Percentiles rank a stretch among this genome's conserved stretches.
Conservation (phyloP, 176 grass and related monocot genomes). For the Eleusine indica region DNA sequence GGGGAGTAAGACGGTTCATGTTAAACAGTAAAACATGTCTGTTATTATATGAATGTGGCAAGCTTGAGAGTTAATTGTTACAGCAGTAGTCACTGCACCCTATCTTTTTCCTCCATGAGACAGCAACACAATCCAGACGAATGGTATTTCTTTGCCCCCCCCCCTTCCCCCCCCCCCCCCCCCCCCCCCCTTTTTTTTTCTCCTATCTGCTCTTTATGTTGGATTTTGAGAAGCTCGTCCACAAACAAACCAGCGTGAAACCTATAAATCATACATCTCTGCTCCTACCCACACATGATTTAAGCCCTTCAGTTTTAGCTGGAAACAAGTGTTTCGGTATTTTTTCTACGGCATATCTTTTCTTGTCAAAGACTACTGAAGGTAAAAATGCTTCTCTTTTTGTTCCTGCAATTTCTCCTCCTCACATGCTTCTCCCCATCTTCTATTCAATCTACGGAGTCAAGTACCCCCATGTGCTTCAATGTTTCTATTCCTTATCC, state of each 20-base stretch:
- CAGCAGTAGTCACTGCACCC: neutral
- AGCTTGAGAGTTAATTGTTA: neutral
- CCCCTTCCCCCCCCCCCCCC: too few relatives aligned
- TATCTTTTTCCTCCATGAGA: neutral
- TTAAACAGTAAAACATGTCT: neutral
- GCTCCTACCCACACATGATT: neutral
- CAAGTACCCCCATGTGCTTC: constrained; percentile 5
- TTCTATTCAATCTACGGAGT: constrained; percentile 26
- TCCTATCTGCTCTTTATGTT: too few relatives aligned
- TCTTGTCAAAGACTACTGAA: neutral
- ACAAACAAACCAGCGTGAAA: too few relatives aligned
- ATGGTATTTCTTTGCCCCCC: neutral
- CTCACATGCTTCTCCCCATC: neutral
- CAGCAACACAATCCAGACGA: neutral
- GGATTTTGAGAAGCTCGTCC: too few relatives aligned
- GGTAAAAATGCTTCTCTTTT: constrained; percentile 7
- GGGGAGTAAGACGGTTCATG: neutral
- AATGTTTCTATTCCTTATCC: constrained; percentile 51
- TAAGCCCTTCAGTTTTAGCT: neutral
- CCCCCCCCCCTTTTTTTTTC: too few relatives aligned
- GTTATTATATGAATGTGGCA: neutral
- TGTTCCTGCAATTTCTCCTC: neutral
- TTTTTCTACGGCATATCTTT: neutral
- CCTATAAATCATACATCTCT: too few relatives aligned
- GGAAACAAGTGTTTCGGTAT: neutral